Base-by-base conservation (phyloP, 192 early-diverging fungal genomes). In the Umbelopsis vinacea region DNA sequence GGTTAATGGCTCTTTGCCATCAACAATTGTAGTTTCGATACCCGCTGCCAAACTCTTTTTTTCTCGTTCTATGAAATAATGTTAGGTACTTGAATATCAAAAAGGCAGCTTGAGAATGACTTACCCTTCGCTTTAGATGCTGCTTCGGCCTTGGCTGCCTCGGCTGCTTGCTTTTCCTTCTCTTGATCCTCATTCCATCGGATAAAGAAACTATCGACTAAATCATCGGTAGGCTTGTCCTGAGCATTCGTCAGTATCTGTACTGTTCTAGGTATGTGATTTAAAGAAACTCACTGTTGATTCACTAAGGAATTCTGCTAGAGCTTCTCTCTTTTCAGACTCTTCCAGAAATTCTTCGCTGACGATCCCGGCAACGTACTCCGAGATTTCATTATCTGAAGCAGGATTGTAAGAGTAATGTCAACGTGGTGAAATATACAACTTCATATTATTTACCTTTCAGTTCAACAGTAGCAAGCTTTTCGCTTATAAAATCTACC, bases 341-440 rank as follows among this genome's bases (percentile, higher is more conserved):
- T 86, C 86, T 43, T 85, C 84, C 67, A 91, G 81, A 9, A 83
- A 81, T 38, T 90, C 90, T 46, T 93, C 89, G 19, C 83, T 75
- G 0, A 86, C 82, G 38, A 93, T 84, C 50, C 89, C 87, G 23
- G 82, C 79, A 67, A 92, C 88, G 75, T 92, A 93, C 60, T 92
- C 91, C 6, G 77, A 63, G 19, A 79, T 79, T 48, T 79, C 77
- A 17, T 71, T 60, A 52, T 79, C 77, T 78, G 29, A 19, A 63
- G 33, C 3, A 8, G 4, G 2, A 15, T 4, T 19, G 29, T 10
- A 11, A 37, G 40, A 43, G 11, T 43, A 11, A 43, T 11, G 7
- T 63, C 26, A 19, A 11, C 19, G 33, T 19, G 4, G 33, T 12
- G 4, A 35, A 35, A 4, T 19, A 37, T 14, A 60, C n/a, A 6